A percentile compares a stretch with the other conserved stretches of the same genome.
These are phyloP conservation scores for Lactifluus echinatus DNA, from an alignment of 768 basidiomycete species.

Conservation along the genomic window DNA sequence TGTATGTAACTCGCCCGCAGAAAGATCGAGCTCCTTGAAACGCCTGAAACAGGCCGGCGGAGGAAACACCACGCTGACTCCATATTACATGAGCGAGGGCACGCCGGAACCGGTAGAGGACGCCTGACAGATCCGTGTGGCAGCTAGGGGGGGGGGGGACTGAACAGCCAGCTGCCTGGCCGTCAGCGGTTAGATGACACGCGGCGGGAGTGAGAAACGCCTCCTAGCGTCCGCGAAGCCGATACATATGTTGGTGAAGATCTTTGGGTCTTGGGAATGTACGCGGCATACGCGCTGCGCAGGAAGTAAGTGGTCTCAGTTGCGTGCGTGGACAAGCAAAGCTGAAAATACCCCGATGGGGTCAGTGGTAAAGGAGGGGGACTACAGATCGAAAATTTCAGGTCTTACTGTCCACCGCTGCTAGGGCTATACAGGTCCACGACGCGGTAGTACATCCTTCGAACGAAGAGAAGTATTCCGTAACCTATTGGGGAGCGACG, in stretches of 20 bases:
- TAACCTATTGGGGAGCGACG: conserved; percentile 39
- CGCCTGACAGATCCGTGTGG: conserved; percentile 66
- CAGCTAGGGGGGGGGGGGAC: conserved; percentile 54
- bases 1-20: conserved; percentile 19
- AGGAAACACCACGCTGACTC: conserved; percentile 53
- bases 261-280: conserved; percentile 65
- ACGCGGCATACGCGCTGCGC: conserved; percentile 52
- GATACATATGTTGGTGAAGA: conserved; percentile 76
- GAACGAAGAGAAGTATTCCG: conserved; percentile 71
- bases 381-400: conserved; percentile 68
- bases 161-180: conserved; percentile 38
- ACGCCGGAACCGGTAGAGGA: conserved; percentile 76
- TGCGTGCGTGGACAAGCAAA: background rate
- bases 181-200: background rate
- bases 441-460: conserved; percentile 62
- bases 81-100: conserved; percentile 54
- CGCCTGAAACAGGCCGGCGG: conserved; percentile 38
- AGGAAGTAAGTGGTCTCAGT: background rate
- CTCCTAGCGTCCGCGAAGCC: conserved; percentile 70
- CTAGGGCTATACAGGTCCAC: conserved; percentile 56
- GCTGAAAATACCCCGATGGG: no score
- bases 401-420: conserved; percentile 63
- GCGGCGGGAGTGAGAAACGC: conserved; percentile 22
- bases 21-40: conserved; percentile 55
- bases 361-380: background rate